Evolutionary conservation across 2,329 filamentous ascomycete genomes (phyloP), one percentile per base, ranked within the genome.

Genomic region (Cercospora canescens): DNA sequence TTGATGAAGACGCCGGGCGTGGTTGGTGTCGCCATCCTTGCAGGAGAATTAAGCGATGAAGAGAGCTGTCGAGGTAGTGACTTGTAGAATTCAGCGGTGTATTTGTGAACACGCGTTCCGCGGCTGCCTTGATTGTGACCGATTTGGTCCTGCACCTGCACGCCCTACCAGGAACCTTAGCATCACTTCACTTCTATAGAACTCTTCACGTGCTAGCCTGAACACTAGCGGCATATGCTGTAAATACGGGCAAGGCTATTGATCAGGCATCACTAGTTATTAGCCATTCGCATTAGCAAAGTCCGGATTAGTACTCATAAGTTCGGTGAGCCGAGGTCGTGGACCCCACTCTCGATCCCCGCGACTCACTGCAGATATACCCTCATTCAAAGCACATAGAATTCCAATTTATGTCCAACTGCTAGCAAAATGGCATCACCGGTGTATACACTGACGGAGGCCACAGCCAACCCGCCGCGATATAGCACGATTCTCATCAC

Each of bases 401-500:
- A 30, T n/a, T 56, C 8, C 6, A 16, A 35, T 30, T 16, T 6
- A 34, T 35, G 21, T 14, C 8, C 16, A 56, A 34, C 28, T 30
- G n/a, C 24, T 28, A 28, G 32, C 59, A 55, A 39, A 61, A 76
- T 76, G 74, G 72, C 73, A 34, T 73, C 71, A 24, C 62, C 69
- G 61, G 59, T 70, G 18, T 76, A 74, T 62, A 72, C 65, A n/a
- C 67, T 76, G 18, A 67, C 71, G 6, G 58, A 63, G 8, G 59
- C 67, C 3, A 73, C 68, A 3, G 69, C 71, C 5, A 73, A 71
- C 30, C 71, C 70, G 5, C 74, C 74, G 6, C 62, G 61, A 9
- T 62, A 72, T 60, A 73, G 67, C 21, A 75, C 73, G 11, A 73
- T 75, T 18, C 64, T 76, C 11, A 76, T 76, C 62, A 76, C 74